Evolutionary conservation across 495 filamentous ascomycete genomes (phyloP).

Genomic region (Aspergillus diversus): DNA sequence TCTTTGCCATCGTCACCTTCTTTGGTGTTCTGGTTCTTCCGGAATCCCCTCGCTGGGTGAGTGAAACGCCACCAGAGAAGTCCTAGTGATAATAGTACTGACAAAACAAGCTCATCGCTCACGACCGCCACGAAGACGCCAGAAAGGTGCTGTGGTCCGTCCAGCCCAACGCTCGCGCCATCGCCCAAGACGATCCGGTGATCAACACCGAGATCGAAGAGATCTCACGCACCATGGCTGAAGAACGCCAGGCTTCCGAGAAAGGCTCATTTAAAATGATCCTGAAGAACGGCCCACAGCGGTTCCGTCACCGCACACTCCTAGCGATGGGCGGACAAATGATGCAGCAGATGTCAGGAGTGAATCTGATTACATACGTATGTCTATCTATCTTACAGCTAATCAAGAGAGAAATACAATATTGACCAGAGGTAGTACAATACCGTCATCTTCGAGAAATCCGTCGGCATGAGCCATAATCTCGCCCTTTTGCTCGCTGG

Average conservation of each 20-base stretch:
- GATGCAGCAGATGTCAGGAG: conserved; percentile 51
- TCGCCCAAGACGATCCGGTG: conserved; percentile 31
- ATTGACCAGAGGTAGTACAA: conserved; percentile 28
- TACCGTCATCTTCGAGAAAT: conserved; percentile 41
- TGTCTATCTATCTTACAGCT: conserved; percentile 11
- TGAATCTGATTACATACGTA: conserved; percentile 50
- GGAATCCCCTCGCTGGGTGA: conserved; percentile 55
- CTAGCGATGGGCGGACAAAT: conserved; percentile 46
- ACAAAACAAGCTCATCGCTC: conserved; percentile 33
- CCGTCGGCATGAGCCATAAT: conserved; percentile 43
- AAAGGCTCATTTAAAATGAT: conserved; percentile 34
- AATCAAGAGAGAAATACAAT: too few species aligned
- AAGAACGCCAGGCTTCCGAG: conserved; percentile 33
- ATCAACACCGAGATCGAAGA: conserved; percentile 34
- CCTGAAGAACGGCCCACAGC: conserved; percentile 43
- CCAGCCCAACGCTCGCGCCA: conserved; percentile 34
- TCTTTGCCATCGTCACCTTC: conserved; percentile 57
- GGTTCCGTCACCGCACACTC: conserved; percentile 36
- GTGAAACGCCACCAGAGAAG: conserved; percentile 5
- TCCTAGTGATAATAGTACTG: too few species aligned
- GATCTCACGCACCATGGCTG: conserved; percentile 34
- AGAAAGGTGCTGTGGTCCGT: conserved; percentile 38
- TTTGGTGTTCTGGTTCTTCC: conserved; percentile 53
- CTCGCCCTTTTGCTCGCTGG: conserved; percentile 49
- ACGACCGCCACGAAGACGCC: conserved; percentile 35